A percentile compares a stretch with the other conserved stretches of the same genome.
Evolutionary conservation across 148 eudicot species (phyloP).

Genomic region (Gaultheria prostrata): DNA sequence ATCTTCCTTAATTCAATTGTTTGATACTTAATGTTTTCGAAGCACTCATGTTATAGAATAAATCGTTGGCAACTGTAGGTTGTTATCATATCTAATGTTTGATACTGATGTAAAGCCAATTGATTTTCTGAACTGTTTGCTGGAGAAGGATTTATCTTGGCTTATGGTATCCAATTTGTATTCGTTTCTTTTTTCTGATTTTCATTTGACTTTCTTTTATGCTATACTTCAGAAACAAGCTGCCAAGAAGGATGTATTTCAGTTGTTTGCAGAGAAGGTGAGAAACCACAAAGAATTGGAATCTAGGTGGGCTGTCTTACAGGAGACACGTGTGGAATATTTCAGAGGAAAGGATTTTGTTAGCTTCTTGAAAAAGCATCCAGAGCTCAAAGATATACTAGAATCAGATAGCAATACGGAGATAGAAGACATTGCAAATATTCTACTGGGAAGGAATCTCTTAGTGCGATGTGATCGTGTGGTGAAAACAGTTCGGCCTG

Average conservation of each 20-base stretch:
- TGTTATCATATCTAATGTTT: neutral
- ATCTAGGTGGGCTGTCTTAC: conserved; percentile 97
- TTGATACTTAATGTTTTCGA: too few relatives aligned
- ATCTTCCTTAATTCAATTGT: too few relatives aligned
- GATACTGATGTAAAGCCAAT: neutral
- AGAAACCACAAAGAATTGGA: conserved; percentile 89
- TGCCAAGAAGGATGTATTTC: conserved; percentile 70
- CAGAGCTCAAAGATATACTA: conserved; percentile 77
- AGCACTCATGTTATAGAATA: too few relatives aligned
- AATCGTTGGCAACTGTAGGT: too few relatives aligned
- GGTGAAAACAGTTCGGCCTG: conserved; percentile 92
- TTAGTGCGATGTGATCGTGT: conserved; percentile 96
- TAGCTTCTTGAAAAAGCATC: conserved; percentile 72
- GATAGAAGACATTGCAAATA: conserved; percentile 77
- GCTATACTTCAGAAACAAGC: conserved; percentile 64
- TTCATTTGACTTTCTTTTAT: neutral
- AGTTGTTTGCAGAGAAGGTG: conserved; percentile 90
- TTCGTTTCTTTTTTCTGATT: neutral
- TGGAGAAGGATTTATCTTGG: neutral
- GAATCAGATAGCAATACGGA: conserved; percentile 68
- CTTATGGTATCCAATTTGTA: neutral
- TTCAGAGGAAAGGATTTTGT: conserved; percentile 96
- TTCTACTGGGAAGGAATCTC: conserved; percentile 71
- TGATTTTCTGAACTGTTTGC: conserved; percentile 10
- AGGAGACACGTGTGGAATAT: conserved; percentile 97